phyloP scores from a whole-genome alignment of 2,329 filamentous ascomycete species.

The Lasiodiplodia theobromae region DNA sequence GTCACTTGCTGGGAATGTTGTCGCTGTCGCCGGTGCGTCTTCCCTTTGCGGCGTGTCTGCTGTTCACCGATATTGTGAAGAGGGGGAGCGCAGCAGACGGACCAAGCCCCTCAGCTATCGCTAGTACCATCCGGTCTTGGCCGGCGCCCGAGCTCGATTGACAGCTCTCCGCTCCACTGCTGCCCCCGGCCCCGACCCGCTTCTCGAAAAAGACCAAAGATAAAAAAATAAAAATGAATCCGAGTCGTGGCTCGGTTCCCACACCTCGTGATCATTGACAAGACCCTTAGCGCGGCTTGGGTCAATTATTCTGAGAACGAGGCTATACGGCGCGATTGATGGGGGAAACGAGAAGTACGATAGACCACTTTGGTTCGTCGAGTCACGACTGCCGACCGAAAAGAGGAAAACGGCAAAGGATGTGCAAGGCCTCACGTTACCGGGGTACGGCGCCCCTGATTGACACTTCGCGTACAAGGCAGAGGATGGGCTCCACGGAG shows the following conservation, averaged over 20 bases:
- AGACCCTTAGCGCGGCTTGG: neutral
- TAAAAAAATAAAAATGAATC: slow-evolving; percentile 2
- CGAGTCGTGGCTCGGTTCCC: slow-evolving; percentile 5
- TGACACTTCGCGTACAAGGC: slow-evolving; percentile 9
- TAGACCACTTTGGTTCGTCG: neutral
- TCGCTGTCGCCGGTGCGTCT: neutral
- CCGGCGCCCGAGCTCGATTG: slow-evolving; percentile 1
- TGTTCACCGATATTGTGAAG: neutral
- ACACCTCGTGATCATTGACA: slow-evolving; percentile 10
- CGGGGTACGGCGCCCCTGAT: slow-evolving; percentile 10
- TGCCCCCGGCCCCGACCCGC: neutral
- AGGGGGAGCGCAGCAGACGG: neutral
- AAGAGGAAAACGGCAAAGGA: slow-evolving; percentile 6
- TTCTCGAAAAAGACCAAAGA: slow-evolving; percentile 1
- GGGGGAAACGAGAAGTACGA: neutral
- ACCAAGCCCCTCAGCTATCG: slow-evolving; percentile 8
- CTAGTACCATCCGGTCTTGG: slow-evolving; percentile 14
- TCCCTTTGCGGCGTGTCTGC: slow-evolving; percentile 1
- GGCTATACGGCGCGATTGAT: slow-evolving; percentile 11
- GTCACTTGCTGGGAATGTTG: neutral
- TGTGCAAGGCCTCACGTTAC: neutral
- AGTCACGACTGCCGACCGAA: slow-evolving; percentile 13
- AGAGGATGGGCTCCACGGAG: slow-evolving; percentile 11
- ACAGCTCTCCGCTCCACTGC: neutral
- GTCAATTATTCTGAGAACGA: slow-evolving; percentile 8